phyloP scores from a whole-genome alignment of 2,329 filamentous ascomycete species.

The Chrysoporthe puriensis region DNA sequence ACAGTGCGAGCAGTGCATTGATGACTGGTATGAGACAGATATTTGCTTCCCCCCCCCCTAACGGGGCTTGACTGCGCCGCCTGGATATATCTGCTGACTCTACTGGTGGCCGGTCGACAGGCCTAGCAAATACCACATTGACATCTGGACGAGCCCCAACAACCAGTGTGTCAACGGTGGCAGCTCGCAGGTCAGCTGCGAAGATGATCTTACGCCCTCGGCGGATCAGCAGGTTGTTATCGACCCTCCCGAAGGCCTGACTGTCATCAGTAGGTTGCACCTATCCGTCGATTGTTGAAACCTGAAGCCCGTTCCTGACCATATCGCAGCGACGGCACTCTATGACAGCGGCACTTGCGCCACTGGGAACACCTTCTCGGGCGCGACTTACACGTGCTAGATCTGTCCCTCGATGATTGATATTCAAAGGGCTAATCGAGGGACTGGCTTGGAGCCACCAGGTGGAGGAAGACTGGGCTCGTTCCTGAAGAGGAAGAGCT shows the following conservation, averaged over 20 bases:
- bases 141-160: constrained; percentile 44
- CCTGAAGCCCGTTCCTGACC: too few relatives aligned
- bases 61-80: too few relatives aligned
- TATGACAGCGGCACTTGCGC: not conserved
- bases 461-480: not conserved
- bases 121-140: constrained; percentile 35
- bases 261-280: constrained; percentile 29
- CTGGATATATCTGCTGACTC: not conserved
- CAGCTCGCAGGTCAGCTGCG: constrained; percentile 40
- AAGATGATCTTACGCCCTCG: constrained; percentile 40
- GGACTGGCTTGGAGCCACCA: not conserved
- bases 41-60: too few relatives aligned
- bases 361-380: not conserved
- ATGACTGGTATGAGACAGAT: not conserved
- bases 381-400: not conserved
- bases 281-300: too few relatives aligned
- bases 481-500: too few relatives aligned
- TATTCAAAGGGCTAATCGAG: not conserved
- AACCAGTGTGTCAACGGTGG: constrained; percentile 35
- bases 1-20: constrained; percentile 31
- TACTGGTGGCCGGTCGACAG: constrained; percentile 9
- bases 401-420: not conserved
- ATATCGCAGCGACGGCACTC: not conserved
- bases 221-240: constrained; percentile 37
- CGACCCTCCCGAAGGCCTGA: constrained; percentile 36